Percentiles rank a stretch among this genome's conserved stretches.
Evolutionary conservation across 441 rosid species (phyloP).

Genomic region (Syzygium malaccense): DNA sequence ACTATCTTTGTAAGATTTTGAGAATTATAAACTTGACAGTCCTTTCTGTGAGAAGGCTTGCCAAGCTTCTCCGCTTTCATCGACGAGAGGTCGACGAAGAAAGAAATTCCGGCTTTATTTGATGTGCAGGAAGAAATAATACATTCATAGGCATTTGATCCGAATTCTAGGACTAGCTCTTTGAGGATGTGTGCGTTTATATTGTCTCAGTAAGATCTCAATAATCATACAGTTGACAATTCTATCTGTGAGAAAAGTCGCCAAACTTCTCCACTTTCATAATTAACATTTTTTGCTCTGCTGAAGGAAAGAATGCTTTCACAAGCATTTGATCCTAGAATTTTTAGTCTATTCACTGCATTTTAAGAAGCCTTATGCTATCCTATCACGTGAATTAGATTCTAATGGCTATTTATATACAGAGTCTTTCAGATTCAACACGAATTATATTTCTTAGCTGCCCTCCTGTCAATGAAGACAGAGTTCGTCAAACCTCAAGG

Average conservation of each 20-base stretch:
- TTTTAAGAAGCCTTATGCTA: background rate
- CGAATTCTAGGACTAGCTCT: background rate
- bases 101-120: background rate
- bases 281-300: background rate
- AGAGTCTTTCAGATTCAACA: slow-evolving; percentile 70
- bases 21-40: background rate
- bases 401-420: background rate
- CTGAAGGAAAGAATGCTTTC: background rate
- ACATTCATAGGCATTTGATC: background rate
- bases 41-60: background rate
- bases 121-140: background rate
- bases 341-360: background rate
- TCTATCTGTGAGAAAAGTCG: background rate
- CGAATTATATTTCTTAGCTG: slow-evolving; percentile 63
- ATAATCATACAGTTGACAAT: background rate
- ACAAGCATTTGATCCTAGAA: background rate
- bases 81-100: background rate
- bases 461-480: slow-evolving; percentile 84
- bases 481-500: slow-evolving; percentile 48
- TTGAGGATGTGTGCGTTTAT: background rate
- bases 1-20: background rate
- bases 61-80: background rate
- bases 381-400: background rate
- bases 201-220: background rate
- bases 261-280: background rate